Conservation (phyloP, 352 stramenopile species). For the Pythium graminicola region DNA sequence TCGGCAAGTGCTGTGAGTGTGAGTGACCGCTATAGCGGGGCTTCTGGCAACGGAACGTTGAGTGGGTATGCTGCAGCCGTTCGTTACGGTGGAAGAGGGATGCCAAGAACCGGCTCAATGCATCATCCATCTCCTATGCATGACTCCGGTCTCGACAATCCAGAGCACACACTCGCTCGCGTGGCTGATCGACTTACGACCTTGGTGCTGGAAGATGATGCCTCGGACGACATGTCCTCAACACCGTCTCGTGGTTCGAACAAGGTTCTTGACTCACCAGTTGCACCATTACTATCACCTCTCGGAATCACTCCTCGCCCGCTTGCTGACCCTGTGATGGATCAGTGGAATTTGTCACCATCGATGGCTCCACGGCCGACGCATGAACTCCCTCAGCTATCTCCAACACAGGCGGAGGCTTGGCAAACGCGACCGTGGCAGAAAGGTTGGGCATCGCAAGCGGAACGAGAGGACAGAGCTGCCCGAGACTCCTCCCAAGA, state of each 20-base stretch:
- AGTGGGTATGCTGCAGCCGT: conserved; percentile 77
- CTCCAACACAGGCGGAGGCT: conserved; percentile 30
- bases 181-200: conserved; percentile 68
- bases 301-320: conserved; percentile 44
- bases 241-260: conserved; percentile 57
- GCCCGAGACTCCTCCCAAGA: conserved; percentile 26
- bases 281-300: conserved; percentile 36
- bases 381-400: conserved; percentile 37
- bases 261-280: conserved; percentile 45
- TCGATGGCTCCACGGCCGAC: conserved; percentile 36
- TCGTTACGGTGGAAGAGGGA: conserved; percentile 46
- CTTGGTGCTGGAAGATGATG: conserved; percentile 51
- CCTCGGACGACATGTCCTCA: conserved; percentile 25
- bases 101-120: conserved; percentile 32
- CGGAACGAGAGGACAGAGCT: conserved; percentile 42
- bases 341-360: conserved; percentile 75
- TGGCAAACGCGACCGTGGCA: conserved; percentile 26
- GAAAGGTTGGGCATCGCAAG: conserved; percentile 24
- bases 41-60: conserved; percentile 40
- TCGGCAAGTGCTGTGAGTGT: conserved; percentile 27
- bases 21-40: conserved; percentile 19
- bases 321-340: conserved; percentile 59
- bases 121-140: conserved; percentile 24
- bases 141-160: conserved; percentile 20
- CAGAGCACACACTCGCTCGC: conserved; percentile 24